phyloP scores from a whole-genome alignment of 768 basidiomycete species.

The Panaeolus cyanescens region DNA sequence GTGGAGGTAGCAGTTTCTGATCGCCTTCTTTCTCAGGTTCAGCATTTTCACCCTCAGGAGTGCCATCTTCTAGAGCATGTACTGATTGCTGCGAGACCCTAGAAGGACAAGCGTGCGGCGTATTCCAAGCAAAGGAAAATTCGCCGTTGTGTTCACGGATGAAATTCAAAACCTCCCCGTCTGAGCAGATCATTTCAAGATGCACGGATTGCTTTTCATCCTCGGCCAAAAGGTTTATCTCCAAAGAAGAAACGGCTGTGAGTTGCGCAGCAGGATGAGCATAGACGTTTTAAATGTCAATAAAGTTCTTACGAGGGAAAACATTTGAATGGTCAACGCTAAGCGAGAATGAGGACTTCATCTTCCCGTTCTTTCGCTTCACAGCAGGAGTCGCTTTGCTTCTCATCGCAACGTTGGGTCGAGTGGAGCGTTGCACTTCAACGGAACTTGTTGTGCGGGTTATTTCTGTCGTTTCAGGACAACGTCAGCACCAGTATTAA shows the following conservation, averaged over 20 bases:
- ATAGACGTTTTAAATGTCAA: neutral
- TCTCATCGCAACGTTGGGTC: neutral
- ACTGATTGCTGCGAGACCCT: neutral
- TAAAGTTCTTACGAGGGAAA: neutral
- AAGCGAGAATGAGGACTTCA: conserved; percentile 2
- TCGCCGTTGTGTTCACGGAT: conserved; percentile 14
- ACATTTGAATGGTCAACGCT: neutral
- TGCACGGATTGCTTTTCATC: conserved; percentile 3
- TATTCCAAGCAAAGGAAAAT: conserved; percentile 26
- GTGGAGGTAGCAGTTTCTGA: conserved; percentile 24
- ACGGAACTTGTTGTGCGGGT: neutral
- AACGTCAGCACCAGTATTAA: neutral
- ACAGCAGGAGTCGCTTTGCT: neutral
- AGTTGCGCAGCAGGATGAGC: neutral
- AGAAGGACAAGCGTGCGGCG: conserved; percentile 29
- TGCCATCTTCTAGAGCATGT: conserved; percentile 10
- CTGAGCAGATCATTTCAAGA: conserved; percentile 13
- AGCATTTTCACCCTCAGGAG: conserved; percentile 10
- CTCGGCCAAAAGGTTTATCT: conserved; percentile 9
- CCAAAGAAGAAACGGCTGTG: conserved; percentile 3
- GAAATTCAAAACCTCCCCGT: conserved; percentile 15
- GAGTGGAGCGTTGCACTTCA: neutral
- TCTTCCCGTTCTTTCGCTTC: conserved; percentile 1
- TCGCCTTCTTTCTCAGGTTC: conserved; percentile 21
- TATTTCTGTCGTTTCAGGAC: neutral